Evolutionary conservation across 768 basidiomycete genomes (phyloP).

Genomic region (Calocera cornea): DNA sequence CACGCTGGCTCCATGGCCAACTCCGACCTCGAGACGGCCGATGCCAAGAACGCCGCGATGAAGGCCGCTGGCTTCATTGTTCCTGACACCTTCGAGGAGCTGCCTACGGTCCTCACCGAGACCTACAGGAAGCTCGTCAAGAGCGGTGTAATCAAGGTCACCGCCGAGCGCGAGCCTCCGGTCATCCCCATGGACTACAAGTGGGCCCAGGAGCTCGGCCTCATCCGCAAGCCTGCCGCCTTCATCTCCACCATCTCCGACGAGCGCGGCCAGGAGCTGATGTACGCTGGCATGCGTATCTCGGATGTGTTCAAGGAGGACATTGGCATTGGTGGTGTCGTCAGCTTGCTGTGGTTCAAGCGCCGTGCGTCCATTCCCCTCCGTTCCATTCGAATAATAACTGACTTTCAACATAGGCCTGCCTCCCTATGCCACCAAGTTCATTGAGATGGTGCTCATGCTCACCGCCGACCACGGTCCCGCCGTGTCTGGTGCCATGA

Average conservation of each 20-base stretch:
- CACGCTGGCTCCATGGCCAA: constrained; percentile 98
- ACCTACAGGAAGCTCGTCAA: constrained; percentile 73
- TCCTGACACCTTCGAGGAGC: constrained; percentile 93
- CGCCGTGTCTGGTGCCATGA: constrained; percentile 98
- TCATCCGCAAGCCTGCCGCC: constrained; percentile 96
- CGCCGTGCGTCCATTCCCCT: constrained; percentile 31
- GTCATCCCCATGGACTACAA: constrained; percentile 99
- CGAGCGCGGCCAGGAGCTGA: constrained; percentile 94
- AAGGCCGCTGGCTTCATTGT: constrained; percentile 89
- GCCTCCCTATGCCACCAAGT: constrained; percentile 89
- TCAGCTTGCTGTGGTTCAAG: constrained; percentile 96
- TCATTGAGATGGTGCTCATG: constrained; percentile 99
- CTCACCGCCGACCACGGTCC: constrained; percentile 97
- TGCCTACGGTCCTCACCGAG: constrained; percentile 69
- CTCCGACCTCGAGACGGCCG: constrained; percentile 93
- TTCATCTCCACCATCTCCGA: constrained; percentile 99
- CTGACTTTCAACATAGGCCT: constrained; percentile 28
- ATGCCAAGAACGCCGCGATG: constrained; percentile 96
- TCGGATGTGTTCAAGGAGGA: constrained; percentile 98
- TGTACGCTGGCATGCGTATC: constrained; percentile 98
- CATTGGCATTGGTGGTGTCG: constrained; percentile 92
- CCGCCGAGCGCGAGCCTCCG: constrained; percentile 75
- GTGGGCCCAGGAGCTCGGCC: constrained; percentile 89
- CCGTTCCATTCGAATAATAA: neutral
- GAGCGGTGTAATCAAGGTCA: constrained; percentile 50